Conservation (phyloP, 2,329 filamentous ascomycete species). For the Stromatinia cepivora region DNA sequence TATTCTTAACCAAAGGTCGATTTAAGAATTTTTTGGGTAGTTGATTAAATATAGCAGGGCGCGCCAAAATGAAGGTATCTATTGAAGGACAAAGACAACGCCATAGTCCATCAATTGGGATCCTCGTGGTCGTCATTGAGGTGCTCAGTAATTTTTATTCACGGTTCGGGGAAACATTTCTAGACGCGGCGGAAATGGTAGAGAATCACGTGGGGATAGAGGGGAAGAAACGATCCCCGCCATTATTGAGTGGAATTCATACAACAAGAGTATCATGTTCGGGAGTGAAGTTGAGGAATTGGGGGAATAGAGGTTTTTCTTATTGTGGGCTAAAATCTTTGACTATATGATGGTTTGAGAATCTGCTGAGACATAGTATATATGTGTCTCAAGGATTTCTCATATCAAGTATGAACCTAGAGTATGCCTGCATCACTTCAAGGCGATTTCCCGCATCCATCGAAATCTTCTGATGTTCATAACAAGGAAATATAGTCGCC, state of each 20-base stretch:
- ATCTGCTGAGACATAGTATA: not conserved
- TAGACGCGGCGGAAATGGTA: not conserved
- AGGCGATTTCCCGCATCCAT: not conserved
- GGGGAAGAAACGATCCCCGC: conserved; percentile 11
- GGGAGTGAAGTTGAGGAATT: not conserved
- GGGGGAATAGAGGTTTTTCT: not conserved
- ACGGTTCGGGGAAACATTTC: conserved; percentile 9
- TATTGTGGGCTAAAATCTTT: not conserved
- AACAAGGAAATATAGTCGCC: not conserved
- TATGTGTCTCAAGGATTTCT: not conserved
- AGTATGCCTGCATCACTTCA: conserved; percentile 15
- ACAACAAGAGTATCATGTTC: not conserved
- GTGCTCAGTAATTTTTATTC: conserved; percentile 22
- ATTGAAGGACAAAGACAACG: conserved; percentile 61
- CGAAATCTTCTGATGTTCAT: not conserved
- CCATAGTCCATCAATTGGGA: conserved; percentile 59
- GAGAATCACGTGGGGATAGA: conserved; percentile 15
- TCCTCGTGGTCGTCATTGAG: conserved; percentile 42
- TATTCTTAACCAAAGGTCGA: conserved; percentile 1
- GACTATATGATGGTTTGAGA: conserved; percentile 4
- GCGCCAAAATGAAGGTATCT: conserved; percentile 42
- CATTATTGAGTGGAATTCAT: not conserved
- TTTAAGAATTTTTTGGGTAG: conserved; percentile 15
- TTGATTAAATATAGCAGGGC: not conserved
- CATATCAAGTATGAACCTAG: conserved; percentile 5